A percentile compares a stretch with the other conserved stretches of the same genome.
phyloP scores from a whole-genome alignment of 805 yeast genomes.

The Kodamaea kakaduensis region DNA sequence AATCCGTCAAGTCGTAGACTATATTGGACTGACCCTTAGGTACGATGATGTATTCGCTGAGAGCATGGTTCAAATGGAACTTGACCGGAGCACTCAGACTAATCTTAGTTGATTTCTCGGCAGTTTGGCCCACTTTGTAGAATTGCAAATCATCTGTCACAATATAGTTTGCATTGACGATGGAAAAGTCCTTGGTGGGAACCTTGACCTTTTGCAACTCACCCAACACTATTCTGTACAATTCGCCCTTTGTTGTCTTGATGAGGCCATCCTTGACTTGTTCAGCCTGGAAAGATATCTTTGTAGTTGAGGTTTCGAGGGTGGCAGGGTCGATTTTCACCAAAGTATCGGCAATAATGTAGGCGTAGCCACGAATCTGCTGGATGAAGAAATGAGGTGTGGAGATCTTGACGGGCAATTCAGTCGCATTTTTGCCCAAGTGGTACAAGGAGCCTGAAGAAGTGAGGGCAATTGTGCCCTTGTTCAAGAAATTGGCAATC shows the following conservation, averaged over 20 bases:
- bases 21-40: conserved; percentile 3
- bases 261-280: conserved; percentile 12
- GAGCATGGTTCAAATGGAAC: conserved; percentile 5
- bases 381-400: conserved; percentile 3
- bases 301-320: conserved; percentile 4
- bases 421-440: conserved; percentile 4
- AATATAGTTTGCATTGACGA: conserved; percentile 10
- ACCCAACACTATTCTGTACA: conserved; percentile 8
- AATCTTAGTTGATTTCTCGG: conserved; percentile 2
- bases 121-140: conserved; percentile 6
- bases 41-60: conserved; percentile 12
- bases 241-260: conserved; percentile 6
- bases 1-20: conserved; percentile 23
- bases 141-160: conserved; percentile 5
- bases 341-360: conserved; percentile 11
- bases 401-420: neutral
- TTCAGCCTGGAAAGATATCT: neutral
- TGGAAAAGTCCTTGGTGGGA: conserved; percentile 2
- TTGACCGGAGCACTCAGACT: neutral
- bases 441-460: conserved; percentile 12
- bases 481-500: conserved; percentile 11
- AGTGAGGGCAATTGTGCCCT: conserved; percentile 14
- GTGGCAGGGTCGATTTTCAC: conserved; percentile 9
- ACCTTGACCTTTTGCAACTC: conserved; percentile 1
- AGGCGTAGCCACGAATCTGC: conserved; percentile 14